Base-by-base conservation (phyloP, 495 filamentous ascomycete species). In the Trichoderma virens region DNA sequence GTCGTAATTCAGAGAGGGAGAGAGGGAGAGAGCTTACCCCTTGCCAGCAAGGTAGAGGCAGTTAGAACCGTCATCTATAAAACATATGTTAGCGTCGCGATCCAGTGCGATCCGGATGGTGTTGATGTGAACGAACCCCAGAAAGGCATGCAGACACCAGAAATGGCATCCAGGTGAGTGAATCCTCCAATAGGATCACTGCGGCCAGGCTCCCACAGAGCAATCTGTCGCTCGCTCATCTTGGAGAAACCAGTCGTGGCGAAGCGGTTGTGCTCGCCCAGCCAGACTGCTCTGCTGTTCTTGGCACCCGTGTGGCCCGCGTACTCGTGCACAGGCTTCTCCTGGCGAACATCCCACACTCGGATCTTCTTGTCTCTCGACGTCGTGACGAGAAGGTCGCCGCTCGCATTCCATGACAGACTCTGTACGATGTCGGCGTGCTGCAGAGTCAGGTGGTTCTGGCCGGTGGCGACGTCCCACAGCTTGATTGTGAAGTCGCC, bases 71-170 rank as follows among this genome's bases (percentile, higher is more conserved):
- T 98, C 95, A 73, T 98, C 82, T 83, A 54, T 16, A 27, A 16
- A 9, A 23, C 14, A 32, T 9, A 8, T 59, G 71, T 82, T 70
- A 80, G 77, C 64, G 31, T 18, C 54, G 1, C 65, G 38, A 60
- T 47, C 1, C n/a, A 28, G 13, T 0, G 2, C 27, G 5, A 25
- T 9, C 20, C 20, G 31, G 18, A 0, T 14, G 2, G 30, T 14
- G 27, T 4, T 18, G 11, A 23, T 38, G 13, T n/a, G 3, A n/a
- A 60, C 74, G 69, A 75, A 83, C 80, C 94, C 94, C 94, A 98
- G 85, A 98, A 98, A 6, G 94, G 94, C 91, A 98, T 98, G 81
- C 91, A 96, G 56, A 98, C 92, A 70, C 95, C 95, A 20, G 93
- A 97, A 67, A 96, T 96, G 30, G 91, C 91, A 74, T 98, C 95